phyloP scores from a whole-genome alignment of 1,284 basidiomycete species.

The Ustilago trichophora region DNA sequence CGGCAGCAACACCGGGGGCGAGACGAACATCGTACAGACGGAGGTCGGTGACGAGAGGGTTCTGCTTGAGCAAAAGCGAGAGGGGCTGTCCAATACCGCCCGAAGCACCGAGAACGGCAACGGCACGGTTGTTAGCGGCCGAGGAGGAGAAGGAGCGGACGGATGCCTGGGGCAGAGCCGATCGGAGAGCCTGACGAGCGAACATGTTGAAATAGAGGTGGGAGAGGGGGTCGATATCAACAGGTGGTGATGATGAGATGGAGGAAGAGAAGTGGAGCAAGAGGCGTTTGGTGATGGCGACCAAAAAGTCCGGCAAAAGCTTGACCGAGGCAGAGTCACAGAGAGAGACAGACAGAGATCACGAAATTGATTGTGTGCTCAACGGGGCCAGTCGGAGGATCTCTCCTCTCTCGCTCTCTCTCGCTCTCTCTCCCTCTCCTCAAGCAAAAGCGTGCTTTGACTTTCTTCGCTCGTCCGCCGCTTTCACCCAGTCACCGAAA shows the following conservation, averaged over 20 bases:
- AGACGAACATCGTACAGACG: constrained; percentile 65
- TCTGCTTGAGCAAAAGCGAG: constrained; percentile 84
- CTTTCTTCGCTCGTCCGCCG: too few relatives aligned
- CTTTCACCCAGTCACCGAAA: too few relatives aligned
- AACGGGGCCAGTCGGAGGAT: constrained; percentile 10
- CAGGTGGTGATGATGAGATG: constrained; percentile 29
- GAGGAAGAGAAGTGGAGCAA: constrained; percentile 2
- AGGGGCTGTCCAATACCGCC: constrained; percentile 85
- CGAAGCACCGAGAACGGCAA: constrained; percentile 84
- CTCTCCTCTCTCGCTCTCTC: too few relatives aligned
- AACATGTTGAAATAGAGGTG: constrained; percentile 47
- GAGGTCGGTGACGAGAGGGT: constrained; percentile 80
- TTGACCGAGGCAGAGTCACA: too few relatives aligned
- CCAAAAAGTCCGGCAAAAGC: constrained; percentile 11
- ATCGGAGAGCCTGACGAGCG: constrained; percentile 54
- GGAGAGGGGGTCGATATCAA: too few relatives aligned
- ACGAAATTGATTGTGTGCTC: constrained; percentile 9
- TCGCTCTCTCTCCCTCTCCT: too few relatives aligned
- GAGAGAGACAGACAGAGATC: too few relatives aligned
- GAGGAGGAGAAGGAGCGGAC: constrained; percentile 81
- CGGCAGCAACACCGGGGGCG: constrained; percentile 69
- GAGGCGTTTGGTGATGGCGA: too few relatives aligned
- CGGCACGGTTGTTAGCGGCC: constrained; percentile 77
- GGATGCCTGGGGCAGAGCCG: constrained; percentile 38
- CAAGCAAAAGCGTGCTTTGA: too few relatives aligned